phyloP scores from a whole-genome alignment of 495 filamentous ascomycete species.

The Hypoxylon fuscum region DNA sequence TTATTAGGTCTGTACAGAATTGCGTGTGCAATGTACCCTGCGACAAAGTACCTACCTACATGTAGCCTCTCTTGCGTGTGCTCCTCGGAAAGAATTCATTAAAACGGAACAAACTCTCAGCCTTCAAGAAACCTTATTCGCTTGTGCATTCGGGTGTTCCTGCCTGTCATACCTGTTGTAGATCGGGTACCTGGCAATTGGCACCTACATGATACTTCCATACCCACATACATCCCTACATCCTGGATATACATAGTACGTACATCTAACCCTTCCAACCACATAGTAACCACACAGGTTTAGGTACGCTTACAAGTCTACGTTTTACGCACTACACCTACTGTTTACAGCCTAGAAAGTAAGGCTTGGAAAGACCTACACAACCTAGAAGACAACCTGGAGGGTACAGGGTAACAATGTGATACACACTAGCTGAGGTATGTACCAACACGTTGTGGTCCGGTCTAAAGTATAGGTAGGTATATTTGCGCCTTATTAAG shows the following conservation, averaged over 20 bases:
- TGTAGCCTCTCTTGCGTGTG: conserved; percentile 2
- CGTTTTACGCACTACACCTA: conserved; percentile 5
- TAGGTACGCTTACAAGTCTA: not conserved
- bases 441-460: no score
- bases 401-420: conserved; percentile 29
- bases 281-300: not conserved
- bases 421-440: conserved; percentile 21
- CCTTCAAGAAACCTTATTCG: conserved; percentile 40
- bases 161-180: conserved; percentile 37
- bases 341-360: conserved; percentile 34
- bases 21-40: conserved; percentile 5
- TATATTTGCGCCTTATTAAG: conserved; percentile 40
- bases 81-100: conserved; percentile 34
- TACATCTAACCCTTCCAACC: not conserved
- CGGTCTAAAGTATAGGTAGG: conserved; percentile 1
- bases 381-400: conserved; percentile 6
- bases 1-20: conserved; percentile 14
- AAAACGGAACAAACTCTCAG: conserved; percentile 34
- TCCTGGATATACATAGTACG: conserved; percentile 4
- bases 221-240: not conserved
- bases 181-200: conserved; percentile 41
- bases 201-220: not conserved
- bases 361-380: conserved; percentile 19
- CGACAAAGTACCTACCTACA: not conserved
- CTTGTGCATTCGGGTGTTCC: conserved; percentile 34